Evolutionary conservation across 106 monocot genomes (phyloP).

Genomic region (Dendrobium huoshanense): DNA sequence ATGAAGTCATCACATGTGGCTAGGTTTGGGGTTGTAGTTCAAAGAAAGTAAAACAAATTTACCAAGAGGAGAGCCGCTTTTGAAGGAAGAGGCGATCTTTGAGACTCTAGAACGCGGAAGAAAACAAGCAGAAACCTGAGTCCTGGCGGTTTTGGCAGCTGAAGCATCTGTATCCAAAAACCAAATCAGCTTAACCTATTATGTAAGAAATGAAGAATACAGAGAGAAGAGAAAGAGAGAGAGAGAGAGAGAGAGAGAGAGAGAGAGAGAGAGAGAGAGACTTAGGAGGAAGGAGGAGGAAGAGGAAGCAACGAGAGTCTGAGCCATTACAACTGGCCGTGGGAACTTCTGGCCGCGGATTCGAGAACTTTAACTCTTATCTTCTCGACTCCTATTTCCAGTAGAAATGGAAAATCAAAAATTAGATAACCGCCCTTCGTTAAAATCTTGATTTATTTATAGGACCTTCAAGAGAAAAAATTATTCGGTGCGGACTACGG

Average conservation of each 20-base stretch:
- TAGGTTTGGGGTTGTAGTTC: neutral
- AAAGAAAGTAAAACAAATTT: neutral
- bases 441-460: too few species aligned
- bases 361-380: neutral
- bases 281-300: neutral
- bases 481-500: too few species aligned
- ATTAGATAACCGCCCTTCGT: too few species aligned
- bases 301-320: conserved; percentile 8
- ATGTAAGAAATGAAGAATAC: neutral
- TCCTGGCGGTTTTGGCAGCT: neutral
- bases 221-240: neutral
- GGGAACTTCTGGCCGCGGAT: neutral
- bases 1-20: neutral
- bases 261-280: conserved; percentile 9
- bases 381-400: neutral
- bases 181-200: neutral
- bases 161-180: conserved; percentile 4
- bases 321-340: conserved; percentile 3
- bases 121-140: neutral
- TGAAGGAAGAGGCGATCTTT: conserved; percentile 22
- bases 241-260: neutral
- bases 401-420: too few species aligned
- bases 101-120: neutral
- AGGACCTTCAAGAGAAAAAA: too few species aligned
- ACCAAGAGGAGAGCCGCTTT: conserved; percentile 11